Evolutionary conservation across 192 early-diverging fungal species (phyloP).

Genomic region (Oehlia diaphana): DNA sequence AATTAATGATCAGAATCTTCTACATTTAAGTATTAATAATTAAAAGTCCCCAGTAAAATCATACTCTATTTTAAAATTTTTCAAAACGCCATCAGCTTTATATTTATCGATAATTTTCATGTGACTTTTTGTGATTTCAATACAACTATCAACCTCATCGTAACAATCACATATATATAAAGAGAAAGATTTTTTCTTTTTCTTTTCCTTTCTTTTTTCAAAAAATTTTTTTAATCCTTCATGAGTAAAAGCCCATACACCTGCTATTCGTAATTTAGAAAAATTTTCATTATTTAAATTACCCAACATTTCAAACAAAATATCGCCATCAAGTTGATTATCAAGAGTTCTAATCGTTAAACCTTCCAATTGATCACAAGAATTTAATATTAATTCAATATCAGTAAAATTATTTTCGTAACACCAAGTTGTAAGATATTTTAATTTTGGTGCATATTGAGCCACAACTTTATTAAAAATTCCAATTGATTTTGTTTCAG

Average conservation of each 20-base stretch:
- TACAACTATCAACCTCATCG: conserved; percentile 4
- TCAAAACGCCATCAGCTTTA: neutral
- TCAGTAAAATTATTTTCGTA: neutral
- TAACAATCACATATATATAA: neutral
- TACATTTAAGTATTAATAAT: neutral
- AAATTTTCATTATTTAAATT: neutral
- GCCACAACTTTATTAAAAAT: neutral
- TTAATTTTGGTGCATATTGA: neutral
- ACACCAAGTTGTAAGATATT: conserved; percentile 9
- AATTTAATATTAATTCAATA: neutral
- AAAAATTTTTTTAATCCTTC: neutral
- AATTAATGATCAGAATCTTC: too few species aligned
- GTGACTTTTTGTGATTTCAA: neutral
- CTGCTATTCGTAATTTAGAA: conserved; percentile 8
- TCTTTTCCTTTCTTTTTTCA: neutral
- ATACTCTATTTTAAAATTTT: neutral
- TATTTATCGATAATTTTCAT: neutral
- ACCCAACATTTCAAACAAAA: neutral
- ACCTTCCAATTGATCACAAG: conserved; percentile 1
- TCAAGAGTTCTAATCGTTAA: neutral
- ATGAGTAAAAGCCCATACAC: neutral
- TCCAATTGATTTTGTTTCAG: neutral
- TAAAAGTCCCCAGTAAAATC: neutral
- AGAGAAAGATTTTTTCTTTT: neutral
- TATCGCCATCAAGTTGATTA: neutral